Base-by-base conservation (phyloP, 2,329 filamentous ascomycete species). In the Penicillium sp. region DNA sequence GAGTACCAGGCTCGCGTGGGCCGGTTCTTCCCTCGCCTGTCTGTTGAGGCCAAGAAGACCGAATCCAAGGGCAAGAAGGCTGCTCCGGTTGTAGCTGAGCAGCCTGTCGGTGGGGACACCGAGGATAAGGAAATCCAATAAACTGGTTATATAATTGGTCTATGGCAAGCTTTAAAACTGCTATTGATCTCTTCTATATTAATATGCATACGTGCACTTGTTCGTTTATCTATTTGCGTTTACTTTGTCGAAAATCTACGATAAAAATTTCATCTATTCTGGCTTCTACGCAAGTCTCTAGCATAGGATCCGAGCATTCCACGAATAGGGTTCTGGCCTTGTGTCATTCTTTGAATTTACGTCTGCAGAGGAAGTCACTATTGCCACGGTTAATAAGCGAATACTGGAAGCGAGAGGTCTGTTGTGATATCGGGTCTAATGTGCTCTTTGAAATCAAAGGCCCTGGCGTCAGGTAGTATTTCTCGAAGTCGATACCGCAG, bases 1-100 rank as follows among this genome's bases (percentile, higher is more conserved):
- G 80, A 89, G 29, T 99, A 99, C 71, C 91, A 96, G 78, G 81
- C 84, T 63, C 83, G 88, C 55, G 91, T 98, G 4, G 89, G 90
- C 59, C 91, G 86, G 73, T 96, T 97, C 71, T 75, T 97, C 51
- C 95, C 95, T 33, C 69, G 74, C 49, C 64, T 72, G 27, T 73
- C 73, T 33, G 67, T 69, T 21, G 64, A 74, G 59, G 68, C 73
- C 24, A 70, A 62, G 59, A 68, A 62, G 48, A 50, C 59, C 55
- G 70, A 66, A 57, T 52, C 52, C 22, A 51, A 50, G 31, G 53
- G 41, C 51, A 63, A 68, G 57, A 68, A 67, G 62, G 58, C 50
- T 45, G 52, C 56, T 29, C 48, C 33, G 45, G 39, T 46, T 29
- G 41, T 53, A 16, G 56, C 31, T 21, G 46, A 31, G 46, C n/a